A percentile compares a stretch with the other conserved stretches of the same genome.
These are phyloP conservation scores for Rhodamnia argentea DNA, from an alignment of 345 rosid species.

Conservation along the genomic window DNA sequence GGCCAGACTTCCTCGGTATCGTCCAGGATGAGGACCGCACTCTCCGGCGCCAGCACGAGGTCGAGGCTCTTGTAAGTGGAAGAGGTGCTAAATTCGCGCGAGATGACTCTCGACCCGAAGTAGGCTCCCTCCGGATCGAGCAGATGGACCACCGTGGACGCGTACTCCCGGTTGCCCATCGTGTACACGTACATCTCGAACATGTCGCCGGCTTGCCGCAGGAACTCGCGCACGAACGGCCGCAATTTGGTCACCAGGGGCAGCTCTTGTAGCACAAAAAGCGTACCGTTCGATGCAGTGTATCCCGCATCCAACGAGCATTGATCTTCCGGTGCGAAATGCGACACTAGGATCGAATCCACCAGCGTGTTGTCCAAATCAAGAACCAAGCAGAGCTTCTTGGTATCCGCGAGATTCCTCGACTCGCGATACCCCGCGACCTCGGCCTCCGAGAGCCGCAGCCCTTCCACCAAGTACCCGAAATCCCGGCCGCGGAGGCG, in stretches of 20 bases:
- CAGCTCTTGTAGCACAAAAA: not conserved
- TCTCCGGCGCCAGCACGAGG: not conserved
- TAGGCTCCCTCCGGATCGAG: not conserved
- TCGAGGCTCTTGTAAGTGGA: not conserved
- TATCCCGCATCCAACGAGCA: not conserved
- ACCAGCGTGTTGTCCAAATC: slow-evolving; percentile 17
- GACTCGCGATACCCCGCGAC: not conserved
- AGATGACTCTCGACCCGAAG: not conserved
- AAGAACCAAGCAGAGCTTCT: slow-evolving; percentile 11
- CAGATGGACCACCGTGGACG: not conserved
- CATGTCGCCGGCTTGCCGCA: slow-evolving; percentile 4
- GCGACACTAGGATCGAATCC: not conserved
- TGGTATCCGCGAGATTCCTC: not conserved
- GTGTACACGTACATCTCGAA: slow-evolving; percentile 11
- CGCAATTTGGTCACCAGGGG: slow-evolving; percentile 6
- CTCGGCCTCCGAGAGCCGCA: slow-evolving; percentile 1
- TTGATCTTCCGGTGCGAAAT: not conserved
- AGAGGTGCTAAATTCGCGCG: not conserved
- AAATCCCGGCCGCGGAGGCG: not conserved
- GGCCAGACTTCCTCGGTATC: slow-evolving; percentile 1
- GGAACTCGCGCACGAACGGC: slow-evolving; percentile 7
- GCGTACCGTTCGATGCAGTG: not conserved
- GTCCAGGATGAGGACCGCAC: slow-evolving; percentile 1
- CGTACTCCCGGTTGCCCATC: slow-evolving; percentile 3
- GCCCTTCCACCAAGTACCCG: not conserved